Conservation (phyloP, 345 rosid genomes). For the Citrus maxima region DNA sequence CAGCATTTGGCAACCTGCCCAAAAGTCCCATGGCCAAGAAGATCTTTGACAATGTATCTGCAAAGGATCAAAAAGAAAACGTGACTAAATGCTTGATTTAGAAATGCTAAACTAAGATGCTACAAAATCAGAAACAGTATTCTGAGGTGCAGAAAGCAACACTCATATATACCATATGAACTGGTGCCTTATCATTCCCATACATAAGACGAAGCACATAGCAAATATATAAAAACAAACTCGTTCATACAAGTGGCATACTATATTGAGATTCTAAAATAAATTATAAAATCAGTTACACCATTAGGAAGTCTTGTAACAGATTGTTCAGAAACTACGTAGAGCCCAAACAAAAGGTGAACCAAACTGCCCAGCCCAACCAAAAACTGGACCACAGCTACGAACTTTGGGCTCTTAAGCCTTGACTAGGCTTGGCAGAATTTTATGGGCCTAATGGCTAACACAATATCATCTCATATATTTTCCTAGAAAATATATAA, state of each 20-base stretch:
- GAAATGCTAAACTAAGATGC: background rate
- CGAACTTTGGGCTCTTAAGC: background rate
- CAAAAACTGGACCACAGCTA: background rate
- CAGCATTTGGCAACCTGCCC: conserved; percentile 99
- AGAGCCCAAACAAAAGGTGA: background rate
- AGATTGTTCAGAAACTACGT: background rate
- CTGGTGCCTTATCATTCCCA: background rate
- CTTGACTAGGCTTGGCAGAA: background rate
- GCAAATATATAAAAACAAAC: background rate
- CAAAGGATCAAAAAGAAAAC: conserved; percentile 25
- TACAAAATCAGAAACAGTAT: background rate
- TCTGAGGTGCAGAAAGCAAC: background rate
- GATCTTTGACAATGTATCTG: conserved; percentile 96
- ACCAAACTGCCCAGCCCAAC: background rate
- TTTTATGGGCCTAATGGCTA: background rate
- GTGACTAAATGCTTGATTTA: conserved; percentile 13
- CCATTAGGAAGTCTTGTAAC: background rate
- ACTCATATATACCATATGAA: background rate
- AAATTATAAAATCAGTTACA: background rate
- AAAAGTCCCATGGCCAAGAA: conserved; percentile 99
- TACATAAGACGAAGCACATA: background rate
- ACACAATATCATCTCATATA: background rate
- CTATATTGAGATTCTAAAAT: background rate
- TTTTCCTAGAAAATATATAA: background rate
- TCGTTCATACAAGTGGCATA: background rate